A percentile compares a stretch with the other conserved stretches of the same genome.
These are phyloP conservation scores for Clonostachys rosea DNA, from an alignment of 2,329 filamentous ascomycete genomes.

Conservation along the genomic window DNA sequence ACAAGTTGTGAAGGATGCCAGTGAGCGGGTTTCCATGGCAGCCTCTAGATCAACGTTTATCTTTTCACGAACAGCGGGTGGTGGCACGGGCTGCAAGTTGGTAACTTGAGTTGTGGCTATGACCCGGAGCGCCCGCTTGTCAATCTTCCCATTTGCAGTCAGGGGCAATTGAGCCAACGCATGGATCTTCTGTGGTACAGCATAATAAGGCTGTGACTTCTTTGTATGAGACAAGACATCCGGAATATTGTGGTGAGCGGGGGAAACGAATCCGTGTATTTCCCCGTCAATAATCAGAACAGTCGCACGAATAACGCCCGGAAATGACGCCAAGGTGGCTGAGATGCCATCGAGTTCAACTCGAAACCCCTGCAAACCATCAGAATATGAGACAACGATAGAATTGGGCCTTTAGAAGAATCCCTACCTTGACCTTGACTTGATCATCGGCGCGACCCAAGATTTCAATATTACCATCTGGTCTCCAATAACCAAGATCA, in stretches of 20 bases:
- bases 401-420: background rate
- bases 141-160: constrained; percentile 52
- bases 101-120: constrained; percentile 18
- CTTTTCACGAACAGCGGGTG: background rate
- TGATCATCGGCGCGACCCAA: constrained; percentile 57
- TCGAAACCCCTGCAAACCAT: constrained; percentile 40
- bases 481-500: constrained; percentile 50
- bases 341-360: constrained; percentile 57
- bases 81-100: background rate
- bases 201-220: constrained; percentile 48
- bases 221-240: constrained; percentile 32
- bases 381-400: background rate
- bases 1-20: constrained; percentile 21
- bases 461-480: constrained; percentile 47
- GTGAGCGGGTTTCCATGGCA: constrained; percentile 10
- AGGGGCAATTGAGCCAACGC: constrained; percentile 38
- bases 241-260: constrained; percentile 22
- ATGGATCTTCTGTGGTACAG: constrained; percentile 40
- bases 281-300: constrained; percentile 39
- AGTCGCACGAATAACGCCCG: constrained; percentile 39
- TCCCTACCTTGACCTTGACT: constrained; percentile 50
- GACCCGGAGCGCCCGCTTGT: constrained; percentile 39
- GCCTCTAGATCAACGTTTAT: constrained; percentile 3
- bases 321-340: constrained; percentile 37
- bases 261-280: constrained; percentile 46